Percentiles rank a stretch among this genome's conserved stretches.
Evolutionary conservation across 2,329 filamentous ascomycete species (phyloP).

Genomic region (Fusarium sp.): DNA sequence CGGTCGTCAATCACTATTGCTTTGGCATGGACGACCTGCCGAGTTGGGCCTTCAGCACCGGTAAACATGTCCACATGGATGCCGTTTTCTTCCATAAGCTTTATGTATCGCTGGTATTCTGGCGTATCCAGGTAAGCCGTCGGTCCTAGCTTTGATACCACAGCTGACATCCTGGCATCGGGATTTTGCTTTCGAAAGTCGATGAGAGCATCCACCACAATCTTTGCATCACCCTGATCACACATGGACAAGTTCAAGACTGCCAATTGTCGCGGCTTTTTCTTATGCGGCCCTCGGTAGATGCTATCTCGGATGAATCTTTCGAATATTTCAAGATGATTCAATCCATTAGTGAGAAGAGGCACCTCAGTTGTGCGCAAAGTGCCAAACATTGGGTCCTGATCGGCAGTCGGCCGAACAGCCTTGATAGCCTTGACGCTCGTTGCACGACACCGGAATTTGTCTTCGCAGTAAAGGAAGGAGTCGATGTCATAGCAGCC

Average conservation of each 20-base stretch:
- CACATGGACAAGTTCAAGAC: constrained; percentile 9
- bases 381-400: not conserved
- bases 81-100: not conserved
- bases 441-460: constrained; percentile 9
- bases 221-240: constrained; percentile 10
- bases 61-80: constrained; percentile 6
- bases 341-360: not conserved
- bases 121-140: not conserved
- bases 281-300: rapidly evolving
- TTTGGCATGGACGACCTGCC: constrained; percentile 8
- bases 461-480: constrained; percentile 7
- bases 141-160: constrained; percentile 3
- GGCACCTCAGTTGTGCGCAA: not conserved
- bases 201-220: not conserved
- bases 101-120: not conserved
- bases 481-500: constrained; percentile 9
- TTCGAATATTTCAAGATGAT: not conserved
- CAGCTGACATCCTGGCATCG: not conserved
- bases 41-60: not conserved
- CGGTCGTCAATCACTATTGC: constrained; percentile 4
- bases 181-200: not conserved
- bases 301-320: not conserved
- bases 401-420: not conserved
- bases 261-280: not conserved
- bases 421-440: constrained; percentile 8